These are phyloP conservation scores for Verticillium klebahnii DNA, from an alignment of 2,329 filamentous ascomycete species.

Conservation along the genomic window DNA sequence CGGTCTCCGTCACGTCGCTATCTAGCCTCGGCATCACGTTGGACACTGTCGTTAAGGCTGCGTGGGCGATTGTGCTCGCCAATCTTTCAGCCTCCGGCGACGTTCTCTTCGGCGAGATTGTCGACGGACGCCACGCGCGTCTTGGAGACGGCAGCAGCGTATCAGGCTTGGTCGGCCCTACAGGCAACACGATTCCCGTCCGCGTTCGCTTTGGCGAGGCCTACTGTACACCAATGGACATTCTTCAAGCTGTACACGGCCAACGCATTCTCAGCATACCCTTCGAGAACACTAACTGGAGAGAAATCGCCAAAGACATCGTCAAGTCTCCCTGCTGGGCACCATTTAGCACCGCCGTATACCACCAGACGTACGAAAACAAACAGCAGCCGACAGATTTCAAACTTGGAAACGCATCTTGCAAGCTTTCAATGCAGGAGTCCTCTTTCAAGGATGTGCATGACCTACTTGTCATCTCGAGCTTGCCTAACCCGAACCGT, in stretches of 20 bases:
- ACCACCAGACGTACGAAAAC: constrained; percentile 41
- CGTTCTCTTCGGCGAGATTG: constrained; percentile 51
- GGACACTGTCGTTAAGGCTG: constrained; percentile 50
- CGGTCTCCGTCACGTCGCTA: constrained; percentile 34
- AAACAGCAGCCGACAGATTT: constrained; percentile 33
- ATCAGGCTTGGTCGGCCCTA: constrained; percentile 40
- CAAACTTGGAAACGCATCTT: constrained; percentile 39
- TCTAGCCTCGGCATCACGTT: constrained; percentile 40
- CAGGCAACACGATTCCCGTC: constrained; percentile 43
- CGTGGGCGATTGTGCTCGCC: constrained; percentile 52
- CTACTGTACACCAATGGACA: constrained; percentile 40
- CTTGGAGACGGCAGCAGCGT: constrained; percentile 51
- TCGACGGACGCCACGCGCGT: constrained; percentile 41
- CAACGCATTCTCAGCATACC: constrained; percentile 43
- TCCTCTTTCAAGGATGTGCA: constrained; percentile 34
- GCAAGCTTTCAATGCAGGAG: constrained; percentile 37
- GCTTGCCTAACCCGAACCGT: constrained; percentile 26
- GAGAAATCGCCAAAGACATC: constrained; percentile 48
- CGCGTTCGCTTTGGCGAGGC: constrained; percentile 40
- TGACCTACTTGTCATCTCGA: constrained; percentile 41
- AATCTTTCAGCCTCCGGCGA: constrained; percentile 43
- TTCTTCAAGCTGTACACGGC: constrained; percentile 42
- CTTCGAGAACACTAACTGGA: constrained; percentile 46
- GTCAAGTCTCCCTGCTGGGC: constrained; percentile 51
- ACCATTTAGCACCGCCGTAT: constrained; percentile 49